A percentile compares a stretch with the other conserved stretches of the same genome.
These are phyloP conservation scores for Paxillus rubicundulus DNA, from an alignment of 768 basidiomycete species.

Conservation along the genomic window DNA sequence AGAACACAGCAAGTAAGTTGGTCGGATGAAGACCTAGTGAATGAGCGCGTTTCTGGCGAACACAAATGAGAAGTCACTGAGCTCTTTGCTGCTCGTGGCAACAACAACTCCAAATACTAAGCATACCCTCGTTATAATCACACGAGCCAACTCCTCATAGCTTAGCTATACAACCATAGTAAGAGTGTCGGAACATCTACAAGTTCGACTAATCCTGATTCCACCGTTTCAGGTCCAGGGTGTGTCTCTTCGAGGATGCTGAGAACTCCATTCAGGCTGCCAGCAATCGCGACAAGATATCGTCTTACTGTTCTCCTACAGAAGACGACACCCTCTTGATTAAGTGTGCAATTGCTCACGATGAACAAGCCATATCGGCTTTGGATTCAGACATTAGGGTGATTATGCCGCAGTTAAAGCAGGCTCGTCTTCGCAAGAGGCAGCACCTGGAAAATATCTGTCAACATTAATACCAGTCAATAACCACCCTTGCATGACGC, in stretches of 20 bases:
- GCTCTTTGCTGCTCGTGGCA: not conserved
- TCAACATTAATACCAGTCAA: slow-evolving; percentile 42
- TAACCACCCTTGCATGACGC: slow-evolving; percentile 54
- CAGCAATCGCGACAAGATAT: slow-evolving; percentile 13
- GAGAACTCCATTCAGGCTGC: slow-evolving; percentile 2
- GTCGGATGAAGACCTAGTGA: not conserved
- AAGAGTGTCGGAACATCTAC: not conserved
- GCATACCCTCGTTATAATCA: not conserved
- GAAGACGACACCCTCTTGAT: slow-evolving; percentile 19
- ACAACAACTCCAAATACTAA: not conserved
- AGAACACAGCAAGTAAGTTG: not conserved
- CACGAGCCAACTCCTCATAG: not conserved
- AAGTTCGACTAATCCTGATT: not conserved
- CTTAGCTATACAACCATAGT: not conserved
- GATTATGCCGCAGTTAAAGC: slow-evolving; percentile 39
- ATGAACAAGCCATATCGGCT: slow-evolving; percentile 40
- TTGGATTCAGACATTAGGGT: slow-evolving; percentile 44
- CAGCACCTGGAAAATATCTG: slow-evolving; percentile 44
- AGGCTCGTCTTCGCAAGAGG: slow-evolving; percentile 42
- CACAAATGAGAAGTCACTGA: too few relatives aligned
- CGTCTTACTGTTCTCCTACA: slow-evolving; percentile 18
- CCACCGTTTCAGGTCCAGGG: not conserved
- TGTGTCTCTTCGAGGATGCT: not conserved
- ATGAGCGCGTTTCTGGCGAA: not conserved
- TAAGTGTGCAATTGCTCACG: slow-evolving; percentile 25